Evolutionary conservation across 768 basidiomycete genomes (phyloP), one percentile per base, ranked within the genome.

Genomic region (Russula compacta): DNA sequence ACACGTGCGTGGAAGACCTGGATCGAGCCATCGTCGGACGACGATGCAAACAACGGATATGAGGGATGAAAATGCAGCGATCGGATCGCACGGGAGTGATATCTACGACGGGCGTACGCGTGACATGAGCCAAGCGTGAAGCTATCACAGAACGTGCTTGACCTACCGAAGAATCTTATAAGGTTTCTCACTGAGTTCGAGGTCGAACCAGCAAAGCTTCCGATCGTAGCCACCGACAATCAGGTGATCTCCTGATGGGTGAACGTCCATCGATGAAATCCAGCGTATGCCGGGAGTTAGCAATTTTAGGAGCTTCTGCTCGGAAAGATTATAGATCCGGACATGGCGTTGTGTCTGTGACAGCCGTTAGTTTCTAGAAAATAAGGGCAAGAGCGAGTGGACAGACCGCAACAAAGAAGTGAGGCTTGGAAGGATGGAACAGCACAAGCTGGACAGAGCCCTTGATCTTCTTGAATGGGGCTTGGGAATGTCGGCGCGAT

Each of bases 211-310:
- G 72, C 93, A 95, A 15, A 99, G 76, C 73, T 98, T 97, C 67
- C 90, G 87, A 76, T 99, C 97, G 73, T 98, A 98, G 50, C 92
- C 92, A 61, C 97, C 97, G 53, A 99, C 91, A 63, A 99, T 92
- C 63, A 99, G 78, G 77, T 99, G 94, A 69, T 98, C 95, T 33
- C 92, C 92, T 53, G 88, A 87, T 21, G 95, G 92, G 74, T 99
- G 97, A 29, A 99, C 82, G 71, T 98, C 95, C 86, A 99, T 87
- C 10, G 84, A 90, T 39, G 94, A 97, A 70, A 99, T 98, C 95
- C 95, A 98, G 71, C 84, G 86, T 65, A 95, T 89, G 56, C 95
- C 95, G n/a, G 95, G 91, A 69, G 80, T 83, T 48, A 98, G 75
- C n/a, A 95, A 95, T 77, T 92, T 97, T 68, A 98, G 73, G 53